A percentile compares a stretch with the other conserved stretches of the same genome.
Evolutionary conservation across 768 basidiomycete genomes (phyloP).

Genomic region (Hydnum rufescens): DNA sequence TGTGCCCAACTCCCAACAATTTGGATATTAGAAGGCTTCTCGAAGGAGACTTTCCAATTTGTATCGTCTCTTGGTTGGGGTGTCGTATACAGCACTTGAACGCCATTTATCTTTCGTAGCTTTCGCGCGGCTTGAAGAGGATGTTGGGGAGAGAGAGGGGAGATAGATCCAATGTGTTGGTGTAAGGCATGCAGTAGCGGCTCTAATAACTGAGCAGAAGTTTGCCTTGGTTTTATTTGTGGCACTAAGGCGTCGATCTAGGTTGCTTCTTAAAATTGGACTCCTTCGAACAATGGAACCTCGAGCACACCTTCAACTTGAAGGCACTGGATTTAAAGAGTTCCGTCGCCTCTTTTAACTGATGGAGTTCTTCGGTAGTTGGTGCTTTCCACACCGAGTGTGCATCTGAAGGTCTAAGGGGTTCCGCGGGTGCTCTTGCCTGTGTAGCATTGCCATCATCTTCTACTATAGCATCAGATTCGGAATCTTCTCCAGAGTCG

Average conservation of each 20-base stretch:
- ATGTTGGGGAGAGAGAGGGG: slow-evolving; percentile 36
- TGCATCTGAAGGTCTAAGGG: neutral
- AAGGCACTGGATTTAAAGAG: slow-evolving; percentile 63
- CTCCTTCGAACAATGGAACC: neutral
- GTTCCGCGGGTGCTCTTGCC: slow-evolving; percentile 11
- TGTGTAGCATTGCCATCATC: slow-evolving; percentile 11
- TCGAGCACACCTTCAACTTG: slow-evolving; percentile 48
- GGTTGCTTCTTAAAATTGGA: slow-evolving; percentile 9
- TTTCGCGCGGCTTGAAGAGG: slow-evolving; percentile 36
- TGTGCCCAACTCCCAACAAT: slow-evolving; percentile 80
- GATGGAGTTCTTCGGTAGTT: slow-evolving; percentile 34
- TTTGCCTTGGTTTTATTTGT: slow-evolving; percentile 46
- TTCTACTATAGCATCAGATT: slow-evolving; percentile 10
- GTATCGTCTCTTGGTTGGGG: slow-evolving; percentile 58
- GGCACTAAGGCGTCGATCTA: slow-evolving; percentile 43
- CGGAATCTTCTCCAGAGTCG: slow-evolving; percentile 6
- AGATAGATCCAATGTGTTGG: slow-evolving; percentile 37
- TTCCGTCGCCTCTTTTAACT: slow-evolving; percentile 53
- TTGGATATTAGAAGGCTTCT: slow-evolving; percentile 52
- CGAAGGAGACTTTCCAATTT: slow-evolving; percentile 78
- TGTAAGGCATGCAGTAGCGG: slow-evolving; percentile 51
- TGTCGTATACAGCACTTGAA: slow-evolving; percentile 37
- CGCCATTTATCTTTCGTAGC: slow-evolving; percentile 17
- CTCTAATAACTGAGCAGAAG: slow-evolving; percentile 38
- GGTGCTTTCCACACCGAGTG: slow-evolving; percentile 13